Evolutionary conservation across 495 filamentous ascomycete species (phyloP), one percentile per base, ranked within the genome.

Genomic region (Mytilinidion resinicola): DNA sequence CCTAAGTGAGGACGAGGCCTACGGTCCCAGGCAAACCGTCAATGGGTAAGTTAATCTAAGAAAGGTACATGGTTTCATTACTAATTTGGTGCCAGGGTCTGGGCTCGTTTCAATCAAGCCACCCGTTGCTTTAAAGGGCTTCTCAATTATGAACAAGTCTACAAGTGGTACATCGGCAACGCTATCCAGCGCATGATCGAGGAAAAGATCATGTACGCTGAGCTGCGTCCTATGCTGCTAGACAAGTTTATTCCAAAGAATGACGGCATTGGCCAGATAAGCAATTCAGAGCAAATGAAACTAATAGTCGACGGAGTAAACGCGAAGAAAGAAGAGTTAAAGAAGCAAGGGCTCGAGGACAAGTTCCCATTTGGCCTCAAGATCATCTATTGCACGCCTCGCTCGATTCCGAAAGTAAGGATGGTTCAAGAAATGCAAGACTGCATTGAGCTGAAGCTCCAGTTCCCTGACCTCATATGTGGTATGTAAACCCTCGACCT

Each of bases 371-470:
- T 74, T 49, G 70, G 70, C 9, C 50, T 74, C 15, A 74, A 74
- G 57, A 70, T 74, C 37, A 70, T 74, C 20, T 74, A 74, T 43
- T 74, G 70, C 63, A 69, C 71, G 14, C 71, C 71, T 14, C 52
- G 71, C 35, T 72, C 68, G 14, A 74, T 74, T 33, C 61, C 67
- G 1, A 61, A 59, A 33, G 4, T 42, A 9, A 55, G 41, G 41
- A 74, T 74, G 71, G 38, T 56, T 38, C 37, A 33, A 5, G 71
- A 74, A 49, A 61, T 74, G 48, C 30, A 64, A 11, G 74, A 78
- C 61, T 73, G 65, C 11, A 74, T 72, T 1, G 75, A 68, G 47
- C 56, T 82, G 11, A 77, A 75, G 20, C 65, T 80, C 1, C 69
- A 75, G 1, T 82, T 72, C 59, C 65, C 64, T n/a, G 62, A 72